Base-by-base conservation (phyloP, 768 basidiomycete genomes). In the Coprinopsis marcescibilis region DNA sequence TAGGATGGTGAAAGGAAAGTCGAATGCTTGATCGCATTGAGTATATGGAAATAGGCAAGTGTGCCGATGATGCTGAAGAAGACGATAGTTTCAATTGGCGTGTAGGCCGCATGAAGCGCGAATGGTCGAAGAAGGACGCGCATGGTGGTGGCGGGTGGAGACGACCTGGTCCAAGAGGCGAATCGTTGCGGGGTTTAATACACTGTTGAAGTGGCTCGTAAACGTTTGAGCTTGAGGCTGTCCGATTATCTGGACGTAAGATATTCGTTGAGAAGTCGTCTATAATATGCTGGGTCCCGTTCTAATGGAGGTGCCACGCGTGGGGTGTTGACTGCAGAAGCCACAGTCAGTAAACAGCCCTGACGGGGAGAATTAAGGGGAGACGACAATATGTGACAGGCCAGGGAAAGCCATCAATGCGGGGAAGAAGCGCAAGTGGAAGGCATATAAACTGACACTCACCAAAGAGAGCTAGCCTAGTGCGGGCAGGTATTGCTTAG, bases 41-140 rank as follows among this genome's bases (percentile, higher is more conserved):
- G 78, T 55, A 96, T 76, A 59, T 95, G 92, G 64, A 98, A 96
- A 65, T 98, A 98, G 38, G 90, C 87, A 43, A 98, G 77, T 1
- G 96, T 98, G 17, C 88, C 86, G 50, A 94, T 63, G 58, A 93
- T 80, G 63, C 83, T 89, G 71, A 90, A 86, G 62, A 82, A 80
- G 47, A 96, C 92, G 53, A 96, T 91, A 6, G 87, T 86, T 60
- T 97, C 94, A 52, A 90, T 88, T 40, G 88, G 88, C 3, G 73
- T 81, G 62, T 80, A 80, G 13, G 83, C 84, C 1, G 85, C 81
- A 52, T 84, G 82, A 12, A 75, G 75, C 3, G 85, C 85, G 53
- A 89, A 70, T 1, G 85, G 83, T 34, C 82, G 70, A 30, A 85
- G 68, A 23, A 85, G 54, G 10, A 80, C 75, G 48, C 83, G 74